Evolutionary conservation across 306 rosid genomes (phyloP).

Genomic region (Quercus parvula): DNA sequence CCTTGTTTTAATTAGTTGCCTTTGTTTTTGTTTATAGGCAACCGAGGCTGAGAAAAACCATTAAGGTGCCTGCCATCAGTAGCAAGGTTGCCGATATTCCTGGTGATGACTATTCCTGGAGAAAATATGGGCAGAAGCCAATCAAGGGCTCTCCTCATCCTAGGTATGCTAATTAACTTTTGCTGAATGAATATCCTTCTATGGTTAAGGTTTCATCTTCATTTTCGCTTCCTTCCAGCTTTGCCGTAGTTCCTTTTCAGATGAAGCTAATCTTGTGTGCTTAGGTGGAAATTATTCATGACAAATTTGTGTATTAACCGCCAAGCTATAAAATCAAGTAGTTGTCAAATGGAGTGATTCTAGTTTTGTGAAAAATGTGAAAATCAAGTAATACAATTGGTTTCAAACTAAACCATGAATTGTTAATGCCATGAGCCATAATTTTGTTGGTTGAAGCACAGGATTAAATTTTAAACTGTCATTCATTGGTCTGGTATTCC

Average conservation of each 20-base stretch:
- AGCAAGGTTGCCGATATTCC: background rate
- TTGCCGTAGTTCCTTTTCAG: background rate
- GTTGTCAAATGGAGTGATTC: too few species aligned
- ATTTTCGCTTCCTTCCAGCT: background rate
- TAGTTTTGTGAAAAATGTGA: too few species aligned
- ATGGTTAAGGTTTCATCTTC: background rate
- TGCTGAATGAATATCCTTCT: background rate
- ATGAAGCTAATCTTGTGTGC: background rate
- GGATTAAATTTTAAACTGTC: too few species aligned
- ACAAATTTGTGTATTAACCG: too few species aligned
- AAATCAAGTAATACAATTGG: too few species aligned
- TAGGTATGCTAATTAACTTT: background rate
- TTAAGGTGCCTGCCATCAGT: background rate
- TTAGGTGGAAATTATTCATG: too few species aligned
- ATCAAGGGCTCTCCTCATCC: slow-evolving; percentile 11
- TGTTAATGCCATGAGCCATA: too few species aligned
- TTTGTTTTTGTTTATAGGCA: background rate
- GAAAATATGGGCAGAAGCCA: slow-evolving; percentile 10
- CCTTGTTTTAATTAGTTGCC: background rate
- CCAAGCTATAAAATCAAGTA: too few species aligned
- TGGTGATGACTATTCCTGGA: background rate
- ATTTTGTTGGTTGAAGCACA: too few species aligned
- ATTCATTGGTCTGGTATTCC: too few species aligned
- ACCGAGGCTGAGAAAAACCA: background rate
- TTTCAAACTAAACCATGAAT: too few species aligned